Evolutionary conservation across 73 alveolate genomes (phyloP).

Genomic region (Diophrys appendiculata): DNA sequence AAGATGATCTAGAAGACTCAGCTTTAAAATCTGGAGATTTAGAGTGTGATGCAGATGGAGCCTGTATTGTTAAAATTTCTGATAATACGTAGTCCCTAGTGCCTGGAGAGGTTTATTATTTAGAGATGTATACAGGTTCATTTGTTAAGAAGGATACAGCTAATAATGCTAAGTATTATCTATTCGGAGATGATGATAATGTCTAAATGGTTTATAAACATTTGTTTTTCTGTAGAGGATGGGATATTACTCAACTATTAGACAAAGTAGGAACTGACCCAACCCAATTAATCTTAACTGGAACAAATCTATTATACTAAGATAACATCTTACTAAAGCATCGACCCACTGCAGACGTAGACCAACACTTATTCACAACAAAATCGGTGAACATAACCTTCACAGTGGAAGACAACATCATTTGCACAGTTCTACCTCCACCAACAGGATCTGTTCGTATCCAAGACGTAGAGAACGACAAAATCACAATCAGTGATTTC

Average conservation of each 20-base stretch:
- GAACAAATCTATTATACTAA: not conserved
- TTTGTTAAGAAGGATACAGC: conserved; percentile 20
- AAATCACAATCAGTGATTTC: conserved; percentile 22
- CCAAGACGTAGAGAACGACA: conserved; percentile 12
- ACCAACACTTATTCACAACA: not conserved
- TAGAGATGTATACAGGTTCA: conserved; percentile 40
- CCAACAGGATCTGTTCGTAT: conserved; percentile 49
- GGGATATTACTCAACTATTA: not conserved
- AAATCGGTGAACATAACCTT: not conserved
- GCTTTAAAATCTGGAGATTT: conserved; percentile 44
- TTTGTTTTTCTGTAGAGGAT: conserved; percentile 51
- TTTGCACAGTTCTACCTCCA: not conserved
- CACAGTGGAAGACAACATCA: not conserved
- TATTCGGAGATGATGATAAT: not conserved
- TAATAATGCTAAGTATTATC: not conserved
- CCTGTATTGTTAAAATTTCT: conserved; percentile 33
- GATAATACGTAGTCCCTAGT: conserved; percentile 21
- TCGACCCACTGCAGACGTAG: not conserved
- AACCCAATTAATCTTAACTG: not conserved
- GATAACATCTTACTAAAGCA: not conserved
- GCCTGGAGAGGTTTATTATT: conserved; percentile 50
- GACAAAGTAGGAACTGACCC: not conserved
- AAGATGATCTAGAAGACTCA: not conserved
- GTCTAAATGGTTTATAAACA: conserved; percentile 24
- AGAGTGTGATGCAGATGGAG: conserved; percentile 34